These are phyloP conservation scores for Scutellaria minor DNA, from an alignment of 257 asterid genomes.

Conservation along the genomic window DNA sequence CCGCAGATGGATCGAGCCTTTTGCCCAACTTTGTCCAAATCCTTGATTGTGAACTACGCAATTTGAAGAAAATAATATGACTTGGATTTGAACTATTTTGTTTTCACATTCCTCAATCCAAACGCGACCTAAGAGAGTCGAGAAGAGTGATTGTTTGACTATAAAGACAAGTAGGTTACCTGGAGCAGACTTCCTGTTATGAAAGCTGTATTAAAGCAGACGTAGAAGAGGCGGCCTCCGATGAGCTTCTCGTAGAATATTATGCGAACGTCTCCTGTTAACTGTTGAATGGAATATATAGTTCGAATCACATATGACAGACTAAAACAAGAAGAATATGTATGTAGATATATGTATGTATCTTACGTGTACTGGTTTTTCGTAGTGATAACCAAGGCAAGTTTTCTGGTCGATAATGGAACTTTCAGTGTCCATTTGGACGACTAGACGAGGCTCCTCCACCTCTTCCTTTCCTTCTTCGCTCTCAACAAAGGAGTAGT, in stretches of 20 bases:
- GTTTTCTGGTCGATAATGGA: conserved; percentile 66
- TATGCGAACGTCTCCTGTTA: conserved; percentile 70
- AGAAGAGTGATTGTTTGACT: background rate
- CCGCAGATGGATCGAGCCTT: conserved; percentile 70
- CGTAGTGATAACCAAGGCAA: conserved; percentile 68
- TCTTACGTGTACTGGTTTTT: conserved; percentile 67
- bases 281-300: conserved; percentile 39
- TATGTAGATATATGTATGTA: background rate
- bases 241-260: conserved; percentile 72
- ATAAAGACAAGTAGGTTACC: conserved; percentile 31
- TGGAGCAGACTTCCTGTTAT: conserved; percentile 68
- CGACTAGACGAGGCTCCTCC: conserved; percentile 64
- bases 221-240: conserved; percentile 80
- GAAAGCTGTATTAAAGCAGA: conserved; percentile 82
- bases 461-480: conserved; percentile 51
- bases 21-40: conserved; percentile 75
- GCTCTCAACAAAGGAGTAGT: conserved; percentile 62
- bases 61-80: background rate
- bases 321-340: background rate
- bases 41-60: conserved; percentile 52
- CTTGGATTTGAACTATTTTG: no score
- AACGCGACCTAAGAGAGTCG: background rate
- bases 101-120: no score
- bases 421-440: conserved; percentile 88
- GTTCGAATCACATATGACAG: background rate